Base-by-base conservation (phyloP, 768 basidiomycete species). In the Rhizopogon vinicolor region DNA sequence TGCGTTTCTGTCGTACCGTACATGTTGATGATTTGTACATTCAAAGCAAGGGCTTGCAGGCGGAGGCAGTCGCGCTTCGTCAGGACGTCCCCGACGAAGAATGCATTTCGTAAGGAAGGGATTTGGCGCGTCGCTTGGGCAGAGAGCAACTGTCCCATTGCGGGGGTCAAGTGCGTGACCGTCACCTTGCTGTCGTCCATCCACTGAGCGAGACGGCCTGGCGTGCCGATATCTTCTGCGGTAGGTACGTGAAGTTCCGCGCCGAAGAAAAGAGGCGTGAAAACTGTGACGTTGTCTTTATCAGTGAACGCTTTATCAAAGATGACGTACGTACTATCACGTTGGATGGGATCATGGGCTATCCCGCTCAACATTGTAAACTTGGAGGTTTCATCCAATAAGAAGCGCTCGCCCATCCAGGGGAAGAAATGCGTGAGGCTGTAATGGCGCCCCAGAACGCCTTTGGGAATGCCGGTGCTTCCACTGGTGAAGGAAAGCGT, bases 281-380 rank as follows among this genome's bases (percentile, higher is more conserved):
- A 98, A 80, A 99, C 95, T 98, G 59, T 6, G 22, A 22, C 5
- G 5, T 22, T 45, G 42, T 56, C 41, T 61, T 50, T 41, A 58
- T 52, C 56, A 28, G 58, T 19, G n/a, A 16, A 29, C 18, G 7
- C n/a, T 13, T 5, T 10, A 7, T 22, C 41, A 44, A 45, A n/a
- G 2, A 44, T 35, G 25, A 25, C 13, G 53, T 28, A 80, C 95
- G 75, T 57, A 98, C 95, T 99, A 65, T 99, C 97, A 62, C 97
- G 84, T 68, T 99, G 97, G 61, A 99, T 97, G 9, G 97, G 97
- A 72, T 99, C 97, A 65, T 99, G 97, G 12, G 97, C 97, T 53
- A 99, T 99, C 18, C 97, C 97, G 62, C 93, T 95, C 31, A 99
- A 81, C 97, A 99, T 98, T 0, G 97, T 98, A 65, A 97, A 99